A percentile compares a stretch with the other conserved stretches of the same genome.
Evolutionary conservation across 2,329 filamentous ascomycete genomes (phyloP).

Genomic region (Mycocentrospora acerina): DNA sequence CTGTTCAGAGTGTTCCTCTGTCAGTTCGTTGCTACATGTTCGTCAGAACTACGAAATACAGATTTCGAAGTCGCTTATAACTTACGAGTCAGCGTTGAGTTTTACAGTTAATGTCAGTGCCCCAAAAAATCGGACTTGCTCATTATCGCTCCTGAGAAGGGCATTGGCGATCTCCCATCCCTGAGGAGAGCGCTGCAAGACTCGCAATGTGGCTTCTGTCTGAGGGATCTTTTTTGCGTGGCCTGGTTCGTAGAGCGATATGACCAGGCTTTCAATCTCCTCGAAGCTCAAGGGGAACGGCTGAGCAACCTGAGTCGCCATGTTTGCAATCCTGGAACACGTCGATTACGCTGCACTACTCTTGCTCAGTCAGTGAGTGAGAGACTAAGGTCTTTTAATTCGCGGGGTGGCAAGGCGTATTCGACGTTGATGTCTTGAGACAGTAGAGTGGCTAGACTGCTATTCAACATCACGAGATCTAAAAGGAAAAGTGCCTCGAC

Average conservation of each 20-base stretch:
- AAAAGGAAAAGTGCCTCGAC: no score
- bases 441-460: no score
- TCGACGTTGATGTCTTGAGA: no score
- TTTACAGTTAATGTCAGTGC: conserved; percentile 93
- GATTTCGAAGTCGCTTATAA: neutral
- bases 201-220: conserved; percentile 74
- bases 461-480: no score
- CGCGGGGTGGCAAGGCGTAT: no score
- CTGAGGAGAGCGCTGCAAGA: conserved; percentile 73
- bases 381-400: no score
- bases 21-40: conserved; percentile 25
- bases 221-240: conserved; percentile 48
- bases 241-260: conserved; percentile 53
- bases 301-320: conserved; percentile 11
- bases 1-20: conserved; percentile 37
- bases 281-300: conserved; percentile 31
- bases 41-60: conserved; percentile 7
- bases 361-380: neutral
- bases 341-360: conserved; percentile 5
- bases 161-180: conserved; percentile 86
- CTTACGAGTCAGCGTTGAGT: conserved; percentile 83
- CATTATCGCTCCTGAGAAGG: conserved; percentile 67
- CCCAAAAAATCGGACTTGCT: conserved; percentile 86
- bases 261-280: conserved; percentile 50
- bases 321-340: conserved; percentile 20